Evolutionary conservation across 805 yeast genomes (phyloP).

Genomic region (Hanseniaspora singularis): DNA sequence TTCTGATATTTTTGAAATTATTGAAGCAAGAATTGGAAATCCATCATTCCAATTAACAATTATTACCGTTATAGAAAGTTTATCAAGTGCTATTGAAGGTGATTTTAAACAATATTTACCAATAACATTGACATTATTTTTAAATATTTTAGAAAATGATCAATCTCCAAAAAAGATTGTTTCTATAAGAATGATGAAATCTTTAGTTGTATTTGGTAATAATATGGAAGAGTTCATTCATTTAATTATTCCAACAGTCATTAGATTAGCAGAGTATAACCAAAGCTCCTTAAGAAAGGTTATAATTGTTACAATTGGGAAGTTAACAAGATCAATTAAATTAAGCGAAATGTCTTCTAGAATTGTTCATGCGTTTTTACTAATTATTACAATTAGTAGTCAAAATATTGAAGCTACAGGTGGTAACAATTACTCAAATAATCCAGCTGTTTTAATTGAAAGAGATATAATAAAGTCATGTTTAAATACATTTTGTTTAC

Average conservation of each 20-base stretch:
- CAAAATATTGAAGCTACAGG: constrained; percentile 16
- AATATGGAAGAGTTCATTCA: constrained; percentile 83
- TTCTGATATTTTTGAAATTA: constrained; percentile 58
- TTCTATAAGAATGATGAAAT: constrained; percentile 61
- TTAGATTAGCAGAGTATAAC: constrained; percentile 66
- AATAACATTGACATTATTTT: constrained; percentile 58
- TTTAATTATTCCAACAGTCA: constrained; percentile 74
- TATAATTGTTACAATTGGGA: constrained; percentile 75
- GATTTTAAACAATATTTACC: constrained; percentile 82
- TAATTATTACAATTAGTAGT: constrained; percentile 39
- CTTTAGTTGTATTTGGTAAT: constrained; percentile 76
- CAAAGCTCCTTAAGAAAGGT: constrained; percentile 47
- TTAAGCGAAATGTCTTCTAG: constrained; percentile 82
- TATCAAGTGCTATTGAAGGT: constrained; percentile 77
- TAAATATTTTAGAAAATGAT: constrained; percentile 66
- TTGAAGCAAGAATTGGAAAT: constrained; percentile 57
- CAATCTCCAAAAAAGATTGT: constrained; percentile 48
- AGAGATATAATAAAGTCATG: constrained; percentile 55
- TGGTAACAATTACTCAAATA: constrained; percentile 16
- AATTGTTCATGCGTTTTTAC: constrained; percentile 71
- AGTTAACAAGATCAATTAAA: constrained; percentile 57
- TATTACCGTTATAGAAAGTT: constrained; percentile 66
- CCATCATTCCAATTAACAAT: constrained; percentile 65
- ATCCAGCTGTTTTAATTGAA: constrained; percentile 22
- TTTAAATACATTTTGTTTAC: constrained; percentile 66